Base-by-base conservation (phyloP, 495 filamentous ascomycete species). In the Geoglossum glabrum region DNA sequence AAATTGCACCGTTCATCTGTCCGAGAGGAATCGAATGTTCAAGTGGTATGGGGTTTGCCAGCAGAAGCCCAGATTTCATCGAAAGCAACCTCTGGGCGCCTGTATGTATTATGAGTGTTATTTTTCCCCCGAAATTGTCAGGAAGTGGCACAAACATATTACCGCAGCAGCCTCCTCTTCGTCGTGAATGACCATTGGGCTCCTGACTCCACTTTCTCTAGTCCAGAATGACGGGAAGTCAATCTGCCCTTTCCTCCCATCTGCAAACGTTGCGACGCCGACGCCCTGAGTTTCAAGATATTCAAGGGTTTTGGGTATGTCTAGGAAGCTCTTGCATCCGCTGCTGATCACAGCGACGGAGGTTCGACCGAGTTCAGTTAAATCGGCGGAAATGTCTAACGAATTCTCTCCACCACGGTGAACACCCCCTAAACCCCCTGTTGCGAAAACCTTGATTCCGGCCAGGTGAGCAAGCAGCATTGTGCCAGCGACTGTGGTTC, bases 211-310 rank as follows among this genome's bases (percentile, higher is more conserved):
- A 65, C 89, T 95, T 28, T 95, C 87, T 23, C 88, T 73, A 4
- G 82, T 82, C 76, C 83, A 98, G 67, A 98, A 98, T 3, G 85
- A 85, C 0, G 92, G 92, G 61, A 95, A 85, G 64, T 92, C 84
- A 21, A 94, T 76, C 10, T 73, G 67, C 31, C 67, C 62, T 1
- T 78, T 79, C 38, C 82, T 74, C 6, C 82, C 84, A 70, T 93
- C 86, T 3, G 87, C 81, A 74, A 96, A 98, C 0, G 92, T 95
- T 23, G 80, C 81, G 5, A 95, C 88, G 51, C 80, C 74, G 30
- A 85, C 88, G 6, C 92, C 92, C 67, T 95, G 85, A 0, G 92
- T 98, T 68, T 98, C 92, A 19, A 98, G 77, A 62, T 86, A 95
- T 71, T 98, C 92, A 1, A 98, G 74, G 1, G 92, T 98, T 57